phyloP scores from a whole-genome alignment of 495 filamentous ascomycete species.

The Parathielavia appendiculata region DNA sequence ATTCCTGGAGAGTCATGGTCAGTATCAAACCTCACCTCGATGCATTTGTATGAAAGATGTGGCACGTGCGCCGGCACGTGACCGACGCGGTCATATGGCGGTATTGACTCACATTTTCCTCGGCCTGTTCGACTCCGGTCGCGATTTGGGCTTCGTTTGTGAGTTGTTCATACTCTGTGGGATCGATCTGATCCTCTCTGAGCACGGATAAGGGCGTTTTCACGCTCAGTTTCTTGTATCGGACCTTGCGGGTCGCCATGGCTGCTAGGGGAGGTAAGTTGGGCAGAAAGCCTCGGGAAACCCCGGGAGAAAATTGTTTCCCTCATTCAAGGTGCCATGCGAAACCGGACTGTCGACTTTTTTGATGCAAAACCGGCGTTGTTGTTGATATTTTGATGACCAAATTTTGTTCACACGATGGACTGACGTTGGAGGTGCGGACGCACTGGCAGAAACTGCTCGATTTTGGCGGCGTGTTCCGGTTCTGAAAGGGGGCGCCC shows the following conservation, averaged over 20 bases:
- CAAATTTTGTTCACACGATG: slow-evolving; percentile 51
- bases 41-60: slow-evolving; percentile 26
- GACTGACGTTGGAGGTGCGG: slow-evolving; percentile 58
- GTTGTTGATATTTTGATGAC: slow-evolving; percentile 55
- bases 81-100: slow-evolving; percentile 38
- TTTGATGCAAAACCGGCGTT: slow-evolving; percentile 46
- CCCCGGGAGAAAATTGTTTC: slow-evolving; percentile 41
- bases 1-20: slow-evolving; percentile 62
- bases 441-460: slow-evolving; percentile 45
- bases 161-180: slow-evolving; percentile 54
- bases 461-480: slow-evolving; percentile 30
- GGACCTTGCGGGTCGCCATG: slow-evolving; percentile 67
- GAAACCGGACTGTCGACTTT: slow-evolving; percentile 53
- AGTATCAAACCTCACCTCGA: slow-evolving; percentile 19
- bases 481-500: neutral
- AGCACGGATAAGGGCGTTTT: slow-evolving; percentile 82
- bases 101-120: slow-evolving; percentile 82
- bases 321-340: slow-evolving; percentile 50
- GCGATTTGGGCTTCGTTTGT: slow-evolving; percentile 66
- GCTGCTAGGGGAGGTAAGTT: slow-evolving; percentile 43
- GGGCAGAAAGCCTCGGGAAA: slow-evolving; percentile 45
- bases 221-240: slow-evolving; percentile 86
- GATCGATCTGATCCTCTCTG: slow-evolving; percentile 84
- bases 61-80: slow-evolving; percentile 46
- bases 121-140: slow-evolving; percentile 91